Conservation (phyloP, 768 basidiomycete genomes). For the Tricholoma flavovirens region DNA sequence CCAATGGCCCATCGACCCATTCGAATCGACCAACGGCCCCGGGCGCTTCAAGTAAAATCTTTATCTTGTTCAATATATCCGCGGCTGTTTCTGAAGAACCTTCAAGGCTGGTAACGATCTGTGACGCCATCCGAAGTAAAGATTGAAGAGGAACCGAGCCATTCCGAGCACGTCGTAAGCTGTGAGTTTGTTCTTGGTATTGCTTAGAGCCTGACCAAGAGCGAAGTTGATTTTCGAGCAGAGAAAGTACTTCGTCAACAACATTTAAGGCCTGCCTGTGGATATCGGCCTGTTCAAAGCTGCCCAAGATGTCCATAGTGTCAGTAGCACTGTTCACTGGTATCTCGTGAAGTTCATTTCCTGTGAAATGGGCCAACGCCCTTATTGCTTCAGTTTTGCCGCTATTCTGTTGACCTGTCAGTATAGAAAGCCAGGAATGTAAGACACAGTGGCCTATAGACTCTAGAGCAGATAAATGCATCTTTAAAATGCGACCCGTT, state of each 20-base stretch:
- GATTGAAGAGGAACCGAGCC: conserved; percentile 4
- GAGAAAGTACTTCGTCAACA: conserved; percentile 33
- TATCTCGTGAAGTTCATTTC: conserved; percentile 65
- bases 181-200: conserved; percentile 14
- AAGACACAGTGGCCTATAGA: conserved; percentile 68
- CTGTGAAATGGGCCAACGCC: conserved; percentile 63
- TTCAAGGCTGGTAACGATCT: conserved; percentile 11
- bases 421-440: conserved; percentile 82
- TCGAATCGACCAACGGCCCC: conserved; percentile 60
- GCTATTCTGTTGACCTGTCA: conserved; percentile 65
- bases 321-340: conserved; percentile 84
- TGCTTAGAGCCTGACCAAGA: conserved; percentile 25
- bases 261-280: conserved; percentile 33
- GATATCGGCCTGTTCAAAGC: conserved; percentile 86
- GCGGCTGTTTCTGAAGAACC: conserved; percentile 2
- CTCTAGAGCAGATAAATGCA: conserved; percentile 63
- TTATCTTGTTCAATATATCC: conserved; percentile 17
- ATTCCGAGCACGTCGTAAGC: conserved; percentile 17
- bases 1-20: conserved; percentile 93
- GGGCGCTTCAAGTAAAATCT: conserved; percentile 16
- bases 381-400: conserved; percentile 81
- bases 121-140: conserved; percentile 11
- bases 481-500: conserved; percentile 50
- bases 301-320: conserved; percentile 89
- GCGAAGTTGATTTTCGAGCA: conserved; percentile 36